Conservation (phyloP, 139 green algal genomes). For the Volvox reticuliferus region DNA sequence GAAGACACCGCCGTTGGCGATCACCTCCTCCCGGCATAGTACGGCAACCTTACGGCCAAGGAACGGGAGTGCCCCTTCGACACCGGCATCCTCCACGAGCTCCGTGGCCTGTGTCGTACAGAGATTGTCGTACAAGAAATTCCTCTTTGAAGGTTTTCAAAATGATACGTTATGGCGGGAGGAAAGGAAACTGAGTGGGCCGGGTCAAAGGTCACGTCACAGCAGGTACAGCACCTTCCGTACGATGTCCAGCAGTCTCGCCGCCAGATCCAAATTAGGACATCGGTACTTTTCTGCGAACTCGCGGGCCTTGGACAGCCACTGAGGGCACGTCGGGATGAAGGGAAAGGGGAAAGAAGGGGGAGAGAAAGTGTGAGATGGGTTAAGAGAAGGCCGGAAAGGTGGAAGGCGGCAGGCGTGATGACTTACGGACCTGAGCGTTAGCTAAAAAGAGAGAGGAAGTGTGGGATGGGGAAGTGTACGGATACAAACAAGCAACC, state of each 20-base stretch:
- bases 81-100: conserved; percentile 31
- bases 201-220: no score
- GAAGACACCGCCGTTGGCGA: not conserved
- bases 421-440: no score
- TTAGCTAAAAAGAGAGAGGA: no score
- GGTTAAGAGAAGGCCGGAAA: no score
- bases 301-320: not conserved
- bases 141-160: no score
- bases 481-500: no score
- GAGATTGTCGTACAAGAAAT: no score
- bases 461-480: no score
- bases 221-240: not conserved
- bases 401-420: no score
- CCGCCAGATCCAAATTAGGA: not conserved
- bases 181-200: no score
- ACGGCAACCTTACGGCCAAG: conserved; percentile 20
- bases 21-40: conserved; percentile 3
- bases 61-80: conserved; percentile 24
- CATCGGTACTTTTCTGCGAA: not conserved
- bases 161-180: no score
- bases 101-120: not conserved
- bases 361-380: not conserved
- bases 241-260: conserved; percentile 9
- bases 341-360: no score
- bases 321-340: not conserved